Conservation (phyloP, 495 filamentous ascomycete genomes). For the Cetradonia linearis region DNA sequence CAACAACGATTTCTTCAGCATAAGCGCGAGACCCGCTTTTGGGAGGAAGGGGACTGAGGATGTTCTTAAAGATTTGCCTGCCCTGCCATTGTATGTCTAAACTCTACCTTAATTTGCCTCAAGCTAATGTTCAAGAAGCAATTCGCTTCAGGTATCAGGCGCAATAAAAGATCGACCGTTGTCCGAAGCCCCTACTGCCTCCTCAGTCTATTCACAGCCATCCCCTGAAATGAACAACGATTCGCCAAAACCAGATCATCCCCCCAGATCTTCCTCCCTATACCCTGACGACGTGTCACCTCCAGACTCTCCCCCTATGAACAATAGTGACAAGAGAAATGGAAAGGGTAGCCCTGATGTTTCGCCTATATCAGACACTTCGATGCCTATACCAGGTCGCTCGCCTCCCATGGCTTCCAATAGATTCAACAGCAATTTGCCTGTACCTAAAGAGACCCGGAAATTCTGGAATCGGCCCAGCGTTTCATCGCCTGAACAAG, state of each 20-base stretch:
- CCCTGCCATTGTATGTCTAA: slow-evolving; percentile 35
- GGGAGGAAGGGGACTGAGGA: slow-evolving; percentile 23
- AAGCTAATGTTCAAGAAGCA: slow-evolving; percentile 4
- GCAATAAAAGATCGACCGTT: slow-evolving; percentile 20
- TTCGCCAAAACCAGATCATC: slow-evolving; percentile 19
- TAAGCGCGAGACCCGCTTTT: slow-evolving; percentile 25
- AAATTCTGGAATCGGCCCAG: slow-evolving; percentile 22
- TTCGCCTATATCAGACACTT: slow-evolving; percentile 37
- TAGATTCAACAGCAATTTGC: slow-evolving; percentile 23
- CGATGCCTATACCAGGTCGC: slow-evolving; percentile 16
- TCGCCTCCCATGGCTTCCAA: slow-evolving; percentile 8
- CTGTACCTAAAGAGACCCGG: slow-evolving; percentile 24
- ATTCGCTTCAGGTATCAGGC: slow-evolving; percentile 16
- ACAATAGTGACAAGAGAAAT: slow-evolving; percentile 7
- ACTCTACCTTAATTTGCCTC: background rate
- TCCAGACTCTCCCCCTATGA: slow-evolving; percentile 32
- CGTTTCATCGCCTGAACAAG: slow-evolving; percentile 17
- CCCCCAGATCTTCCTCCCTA: slow-evolving; percentile 25
- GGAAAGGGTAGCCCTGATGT: slow-evolving; percentile 34
- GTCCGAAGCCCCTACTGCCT: slow-evolving; percentile 32
- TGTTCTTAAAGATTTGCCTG: slow-evolving; percentile 32
- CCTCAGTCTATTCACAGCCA: slow-evolving; percentile 37
- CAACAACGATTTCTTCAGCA: slow-evolving; percentile 22
- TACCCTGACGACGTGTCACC: slow-evolving; percentile 38
- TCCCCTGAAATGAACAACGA: slow-evolving; percentile 25